Base-by-base conservation (phyloP, 1,139 yeast species). In the Geotrichum reessii region DNA sequence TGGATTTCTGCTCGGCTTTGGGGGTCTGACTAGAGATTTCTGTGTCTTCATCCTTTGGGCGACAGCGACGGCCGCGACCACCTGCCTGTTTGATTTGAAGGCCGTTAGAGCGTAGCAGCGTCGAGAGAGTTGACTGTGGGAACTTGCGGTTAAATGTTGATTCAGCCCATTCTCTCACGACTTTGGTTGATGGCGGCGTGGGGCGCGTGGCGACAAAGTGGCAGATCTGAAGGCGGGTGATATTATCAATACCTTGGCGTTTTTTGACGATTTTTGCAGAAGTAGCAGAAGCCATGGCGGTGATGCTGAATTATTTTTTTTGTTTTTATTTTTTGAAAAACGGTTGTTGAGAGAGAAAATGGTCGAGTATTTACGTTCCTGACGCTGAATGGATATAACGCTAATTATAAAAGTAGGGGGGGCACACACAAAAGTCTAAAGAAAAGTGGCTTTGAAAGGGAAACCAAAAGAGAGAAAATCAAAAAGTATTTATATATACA, bases 111-210 rank as follows among this genome's bases (percentile, higher is more conserved):
- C 58, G 25, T 1, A 56, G 51, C 2, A 56, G 31, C 25, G 58
- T 50, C 4, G 58, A 56, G 21, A 56, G 31, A 9, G 58, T 56
- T 21, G 58, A 56, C 49, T 56, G 58, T 7, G 58, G 58, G 28
- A 56, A 56, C 22, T 47, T 24, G 37, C 58, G 52, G 51, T 52
- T 47, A 47, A 50, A 56, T 5, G 52, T 49, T 12, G 33, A 21
- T 31, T 51, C 52, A 3, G 58, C 58, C 58, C 58, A 56, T 8
- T 51, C 50, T 21, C 46, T 54, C 14, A 56, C 28, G 28, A 31
- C 19, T 24, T 51, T 51, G 22, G 58, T 56, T 7, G 55, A 42
- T 6, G 55, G 58, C 25, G 55, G 53, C 9, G 51, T 19, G 1
- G 47, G 5, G 31, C 49, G 53, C n/a, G 52, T 47, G 17, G 52